phyloP scores from a whole-genome alignment of 2,329 filamentous ascomycete species.

The Fusarium citri region DNA sequence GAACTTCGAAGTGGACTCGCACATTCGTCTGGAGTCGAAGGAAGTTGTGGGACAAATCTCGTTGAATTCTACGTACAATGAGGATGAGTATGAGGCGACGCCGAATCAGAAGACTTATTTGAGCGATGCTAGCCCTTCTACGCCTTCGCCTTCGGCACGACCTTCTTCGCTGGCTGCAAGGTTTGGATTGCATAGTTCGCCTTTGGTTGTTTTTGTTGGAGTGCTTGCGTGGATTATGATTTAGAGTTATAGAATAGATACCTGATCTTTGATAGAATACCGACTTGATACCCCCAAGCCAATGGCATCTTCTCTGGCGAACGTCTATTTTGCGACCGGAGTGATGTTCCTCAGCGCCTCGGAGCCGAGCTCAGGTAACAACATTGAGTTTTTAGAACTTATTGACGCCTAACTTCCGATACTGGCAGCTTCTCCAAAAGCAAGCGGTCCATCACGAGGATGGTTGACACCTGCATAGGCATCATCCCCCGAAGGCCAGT shows the following conservation, averaged over 20 bases:
- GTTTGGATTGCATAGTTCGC: background rate
- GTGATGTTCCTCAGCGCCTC: too few species aligned
- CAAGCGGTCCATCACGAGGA: too few species aligned
- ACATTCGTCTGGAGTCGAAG: conserved; percentile 70
- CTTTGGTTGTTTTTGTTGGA: background rate
- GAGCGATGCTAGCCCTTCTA: background rate
- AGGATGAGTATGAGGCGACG: conserved; percentile 63
- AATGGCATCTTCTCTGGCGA: too few species aligned
- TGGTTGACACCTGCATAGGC: too few species aligned
- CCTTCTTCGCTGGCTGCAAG: background rate
- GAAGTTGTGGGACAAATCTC: conserved; percentile 62
- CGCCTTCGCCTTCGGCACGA: background rate
- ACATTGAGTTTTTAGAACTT: too few species aligned
- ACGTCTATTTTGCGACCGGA: too few species aligned
- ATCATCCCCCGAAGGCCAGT: too few species aligned
- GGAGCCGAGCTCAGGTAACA: too few species aligned
- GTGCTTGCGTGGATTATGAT: conserved; percentile 3
- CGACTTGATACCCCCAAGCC: background rate
- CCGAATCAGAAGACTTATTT: conserved; percentile 52
- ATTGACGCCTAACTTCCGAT: too few species aligned
- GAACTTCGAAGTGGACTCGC: conserved; percentile 63
- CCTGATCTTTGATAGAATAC: background rate
- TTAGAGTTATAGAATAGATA: background rate
- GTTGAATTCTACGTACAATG: conserved; percentile 70
- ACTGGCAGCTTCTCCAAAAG: too few species aligned